Evolutionary conservation across 768 basidiomycete genomes (phyloP), one percentile per base, ranked within the genome.

Genomic region (Thelephora ganbajun): DNA sequence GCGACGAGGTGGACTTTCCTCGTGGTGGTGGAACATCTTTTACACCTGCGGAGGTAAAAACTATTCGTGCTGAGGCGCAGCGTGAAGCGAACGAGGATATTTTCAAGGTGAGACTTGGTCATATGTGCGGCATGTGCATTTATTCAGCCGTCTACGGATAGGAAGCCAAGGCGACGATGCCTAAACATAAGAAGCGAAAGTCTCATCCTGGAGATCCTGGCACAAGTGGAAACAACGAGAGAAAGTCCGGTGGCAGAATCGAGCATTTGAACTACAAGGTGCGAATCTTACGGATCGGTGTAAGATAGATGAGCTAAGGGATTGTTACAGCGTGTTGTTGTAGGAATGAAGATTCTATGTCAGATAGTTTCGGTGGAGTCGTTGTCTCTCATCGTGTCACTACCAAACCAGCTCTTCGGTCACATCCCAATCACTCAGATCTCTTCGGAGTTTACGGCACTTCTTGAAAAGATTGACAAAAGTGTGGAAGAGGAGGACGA

Each of bases 261-360:
- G 92, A 97, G 58, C 86, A 91, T 62, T 69, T 96, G 35, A 96
- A 92, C 58, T 94, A 96, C 70, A 96, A 93, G 69, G 90, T 86
- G 48, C 46, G 61, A 55, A 6, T 37, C 20, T 35, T 34, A 11
- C 47, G n/a, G 18, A 30, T 6, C 26, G 20, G 45, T 42, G 13
- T 46, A 30, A 14, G n/a, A 12, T 12, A 20, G 16, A 11, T 46
- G 18, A 22, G 18, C 45, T 46, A 46, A 52, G 41, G 52, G n/a
- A 56, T 35, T 18, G 41, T 33, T 14, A 20, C 56, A 93, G 89
- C 79, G 90, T 54, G 67, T 96, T 11, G 65, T 70, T 39, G 67
- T 79, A 33, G 93, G 92, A 34, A 92, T 90, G 75, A 90, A 81
- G 59, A 73, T 97, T 18, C 68, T 98, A 33, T 83, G 80, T n/a